Conservation (phyloP, 2,329 filamentous ascomycete species). For the Fusarium paranaense region DNA sequence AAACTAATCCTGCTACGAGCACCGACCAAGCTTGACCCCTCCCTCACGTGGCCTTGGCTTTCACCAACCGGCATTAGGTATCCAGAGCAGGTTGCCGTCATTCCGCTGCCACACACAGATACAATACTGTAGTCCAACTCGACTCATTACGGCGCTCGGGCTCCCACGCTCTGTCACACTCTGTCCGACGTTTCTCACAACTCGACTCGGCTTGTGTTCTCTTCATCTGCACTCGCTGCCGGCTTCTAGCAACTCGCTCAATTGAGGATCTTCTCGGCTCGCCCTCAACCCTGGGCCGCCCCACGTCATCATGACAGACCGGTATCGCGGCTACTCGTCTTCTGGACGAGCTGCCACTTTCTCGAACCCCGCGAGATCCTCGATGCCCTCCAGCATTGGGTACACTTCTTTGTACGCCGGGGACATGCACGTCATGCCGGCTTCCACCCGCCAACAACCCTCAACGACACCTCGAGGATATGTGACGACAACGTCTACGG, state of each 20-base stretch:
- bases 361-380: conserved; percentile 64
- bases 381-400: conserved; percentile 63
- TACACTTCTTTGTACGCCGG: conserved; percentile 63
- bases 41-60: conserved; percentile 44
- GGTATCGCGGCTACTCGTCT: conserved; percentile 55
- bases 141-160: conserved; percentile 26
- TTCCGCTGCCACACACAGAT: conserved; percentile 29
- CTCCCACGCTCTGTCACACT: conserved; percentile 32
- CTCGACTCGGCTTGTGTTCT: conserved; percentile 14
- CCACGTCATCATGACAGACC: conserved; percentile 59
- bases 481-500: conserved; percentile 48
- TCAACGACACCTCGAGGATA: conserved; percentile 49
- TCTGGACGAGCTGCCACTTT: conserved; percentile 58
- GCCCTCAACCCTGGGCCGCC: conserved; percentile 14
- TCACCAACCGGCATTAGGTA: conserved; percentile 5
- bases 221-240: conserved; percentile 7
- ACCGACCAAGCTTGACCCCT: conserved; percentile 39
- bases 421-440: conserved; percentile 66
- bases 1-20: conserved; percentile 22
- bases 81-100: conserved; percentile 33
- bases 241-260: conserved; percentile 17
- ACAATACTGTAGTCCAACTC: conserved; percentile 1
- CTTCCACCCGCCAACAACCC: conserved; percentile 47
- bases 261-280: conserved; percentile 11
- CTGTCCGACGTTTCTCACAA: conserved; percentile 31